These are phyloP conservation scores for Yamadazyma ubonensis DNA, from an alignment of 805 yeast species.

Conservation along the genomic window DNA sequence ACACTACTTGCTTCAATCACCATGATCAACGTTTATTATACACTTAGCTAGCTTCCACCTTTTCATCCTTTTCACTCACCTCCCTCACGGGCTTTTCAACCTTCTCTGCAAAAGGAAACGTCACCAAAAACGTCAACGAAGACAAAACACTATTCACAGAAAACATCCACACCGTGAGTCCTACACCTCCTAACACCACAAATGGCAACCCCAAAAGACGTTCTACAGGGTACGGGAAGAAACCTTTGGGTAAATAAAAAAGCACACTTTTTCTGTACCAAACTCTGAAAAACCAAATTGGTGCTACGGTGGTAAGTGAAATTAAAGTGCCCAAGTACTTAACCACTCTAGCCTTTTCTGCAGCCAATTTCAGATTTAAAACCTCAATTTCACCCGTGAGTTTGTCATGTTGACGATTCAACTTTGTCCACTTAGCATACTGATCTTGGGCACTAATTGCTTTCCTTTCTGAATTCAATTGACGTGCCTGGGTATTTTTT, in stretches of 20 bases:
- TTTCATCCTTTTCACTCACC: conserved; percentile 2
- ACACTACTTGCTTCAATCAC: conserved; percentile 1
- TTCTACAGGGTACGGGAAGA: conserved; percentile 55
- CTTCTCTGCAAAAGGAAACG: conserved; percentile 20
- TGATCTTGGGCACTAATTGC: conserved; percentile 84
- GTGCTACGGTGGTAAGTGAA: conserved; percentile 43
- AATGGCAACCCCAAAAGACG: conserved; percentile 64
- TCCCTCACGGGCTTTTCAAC: conserved; percentile 12
- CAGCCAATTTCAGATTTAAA: conserved; percentile 38
- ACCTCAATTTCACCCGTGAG: conserved; percentile 50
- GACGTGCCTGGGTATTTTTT: conserved; percentile 44
- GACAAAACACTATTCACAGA: conserved; percentile 34
- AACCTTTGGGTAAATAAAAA: conserved; percentile 56
- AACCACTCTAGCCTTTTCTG: conserved; percentile 34
- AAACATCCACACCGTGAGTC: conserved; percentile 58
- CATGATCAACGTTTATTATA: too few species aligned
- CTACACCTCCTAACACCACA: conserved; percentile 60
- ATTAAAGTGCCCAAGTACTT: conserved; percentile 31
- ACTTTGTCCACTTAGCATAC: conserved; percentile 93
- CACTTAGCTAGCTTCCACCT: background rate
- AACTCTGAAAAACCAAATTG: conserved; percentile 48
- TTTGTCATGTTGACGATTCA: conserved; percentile 69
- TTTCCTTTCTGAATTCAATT: conserved; percentile 52
- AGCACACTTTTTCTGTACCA: conserved; percentile 55
- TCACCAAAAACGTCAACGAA: conserved; percentile 19